These are phyloP conservation scores for Metarhizium brunneum DNA, from an alignment of 2,329 filamentous ascomycete genomes.

Conservation along the genomic window DNA sequence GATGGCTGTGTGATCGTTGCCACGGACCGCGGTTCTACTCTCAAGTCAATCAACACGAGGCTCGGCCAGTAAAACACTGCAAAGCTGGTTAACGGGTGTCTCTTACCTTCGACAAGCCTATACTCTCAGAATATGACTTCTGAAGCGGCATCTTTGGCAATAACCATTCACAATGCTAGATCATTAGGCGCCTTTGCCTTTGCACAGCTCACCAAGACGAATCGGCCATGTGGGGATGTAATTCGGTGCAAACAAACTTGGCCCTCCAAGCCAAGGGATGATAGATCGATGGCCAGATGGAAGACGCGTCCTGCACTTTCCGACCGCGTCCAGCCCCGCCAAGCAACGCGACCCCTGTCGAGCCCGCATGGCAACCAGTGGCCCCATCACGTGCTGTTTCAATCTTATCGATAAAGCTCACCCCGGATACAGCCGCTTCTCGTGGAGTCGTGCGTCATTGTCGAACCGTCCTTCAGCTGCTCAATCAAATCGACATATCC, in stretches of 20 bases:
- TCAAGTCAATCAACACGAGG: conserved; percentile 2
- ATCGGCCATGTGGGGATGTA: conserved; percentile 1
- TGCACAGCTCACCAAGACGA: background rate
- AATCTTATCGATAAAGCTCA: conserved; percentile 19
- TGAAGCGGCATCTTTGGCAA: conserved; percentile 26
- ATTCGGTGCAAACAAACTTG: background rate
- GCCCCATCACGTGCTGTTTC: conserved; percentile 14
- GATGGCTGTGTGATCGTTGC: conserved; percentile 46
- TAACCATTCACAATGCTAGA: conserved; percentile 5
- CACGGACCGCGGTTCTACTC: conserved; percentile 34
- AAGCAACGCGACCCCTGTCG: conserved; percentile 1
- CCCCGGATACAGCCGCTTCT: conserved; percentile 2
- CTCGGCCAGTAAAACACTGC: conserved; percentile 4
- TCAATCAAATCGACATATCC: background rate
- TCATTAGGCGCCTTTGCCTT: conserved; percentile 3
- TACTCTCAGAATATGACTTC: conserved; percentile 31
- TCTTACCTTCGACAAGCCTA: conserved; percentile 23
- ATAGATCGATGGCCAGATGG: background rate
- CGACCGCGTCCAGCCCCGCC: conserved; percentile 7
- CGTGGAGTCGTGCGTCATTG: conserved; percentile 8
- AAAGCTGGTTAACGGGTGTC: background rate
- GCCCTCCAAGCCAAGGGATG: background rate
- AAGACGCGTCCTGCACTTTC: conserved; percentile 5
- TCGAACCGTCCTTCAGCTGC: background rate
- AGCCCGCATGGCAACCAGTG: background rate